Base-by-base conservation (phyloP, 192 early-diverging fungal genomes). In the Cladochytrium replicatum region DNA sequence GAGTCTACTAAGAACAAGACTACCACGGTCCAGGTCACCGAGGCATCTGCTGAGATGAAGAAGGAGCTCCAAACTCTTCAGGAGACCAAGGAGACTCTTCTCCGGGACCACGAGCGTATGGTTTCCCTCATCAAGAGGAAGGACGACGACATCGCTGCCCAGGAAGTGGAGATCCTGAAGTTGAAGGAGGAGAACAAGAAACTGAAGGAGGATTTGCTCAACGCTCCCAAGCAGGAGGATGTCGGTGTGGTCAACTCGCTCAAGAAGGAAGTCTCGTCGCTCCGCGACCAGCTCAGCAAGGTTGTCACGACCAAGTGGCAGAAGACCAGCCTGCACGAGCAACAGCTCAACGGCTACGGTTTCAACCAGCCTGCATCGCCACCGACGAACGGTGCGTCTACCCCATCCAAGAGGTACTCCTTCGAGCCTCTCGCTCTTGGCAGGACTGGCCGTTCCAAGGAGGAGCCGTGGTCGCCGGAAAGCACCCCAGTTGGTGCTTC, bases 201-300 rank as follows among this genome's bases (percentile, higher is more conserved):
- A 58, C 61, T 87, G 6, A 68, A 69, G 41, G 72, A 75, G 26
- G 67, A 72, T 15, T 17, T 61, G 32, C 57, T 59, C 52, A 64
- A 53, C 6, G 17, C 67, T 50, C 32, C 73, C 54, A 39, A 68
- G 66, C 21, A 42, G 40, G 58, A 63, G 57, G 86, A 90, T 54
- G 63, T 68, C 15, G 73, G 75, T 15, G 67, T 65, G 13, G 72
- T 84, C 4, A 52, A 66, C 3, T 81, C 77, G 22, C 67, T 91
- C 17, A 70, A 72, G 57, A 81, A 78, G 42, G 84, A 91, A 54
- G 81, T 86, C 30, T 66, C 77, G 11, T 66, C 73, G 15, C 61
- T 88, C 24, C 69, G 76, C 48, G 78, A 83, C 29, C 86, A 90
- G 57, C 65, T 90, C 29, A 63, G 79, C 41, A 71, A 80, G 32